Percentiles rank a stretch among this genome's conserved stretches.
phyloP scores from a whole-genome alignment of 2,329 filamentous ascomycete genomes.

The Cladosporium velox region DNA sequence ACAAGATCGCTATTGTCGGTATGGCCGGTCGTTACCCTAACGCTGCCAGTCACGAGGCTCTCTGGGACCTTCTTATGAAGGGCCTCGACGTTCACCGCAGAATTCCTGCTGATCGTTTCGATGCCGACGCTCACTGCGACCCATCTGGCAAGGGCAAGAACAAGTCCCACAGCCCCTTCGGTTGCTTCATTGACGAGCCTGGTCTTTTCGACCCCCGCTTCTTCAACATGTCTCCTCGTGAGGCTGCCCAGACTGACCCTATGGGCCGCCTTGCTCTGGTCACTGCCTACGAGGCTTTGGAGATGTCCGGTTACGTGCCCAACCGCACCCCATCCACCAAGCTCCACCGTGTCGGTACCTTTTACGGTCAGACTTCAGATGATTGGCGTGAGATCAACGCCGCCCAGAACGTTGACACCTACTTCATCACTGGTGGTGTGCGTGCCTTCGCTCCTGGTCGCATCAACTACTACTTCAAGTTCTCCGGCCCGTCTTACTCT shows the following conservation, averaged over 20 bases:
- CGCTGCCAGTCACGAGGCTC: slow-evolving; percentile 67
- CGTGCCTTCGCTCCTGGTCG: slow-evolving; percentile 63
- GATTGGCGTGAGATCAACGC: slow-evolving; percentile 77
- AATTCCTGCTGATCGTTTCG: slow-evolving; percentile 71
- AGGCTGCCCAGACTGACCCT: slow-evolving; percentile 78
- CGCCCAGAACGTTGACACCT: slow-evolving; percentile 69
- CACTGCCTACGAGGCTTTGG: slow-evolving; percentile 78
- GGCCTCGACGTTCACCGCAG: slow-evolving; percentile 72
- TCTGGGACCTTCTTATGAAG: slow-evolving; percentile 75
- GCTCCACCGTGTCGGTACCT: slow-evolving; percentile 67
- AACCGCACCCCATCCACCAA: slow-evolving; percentile 70
- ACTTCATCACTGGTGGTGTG: slow-evolving; percentile 66
- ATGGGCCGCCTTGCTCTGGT: slow-evolving; percentile 76
- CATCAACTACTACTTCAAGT: slow-evolving; percentile 77
- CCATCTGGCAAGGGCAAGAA: slow-evolving; percentile 72
- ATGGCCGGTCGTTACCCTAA: slow-evolving; percentile 78
- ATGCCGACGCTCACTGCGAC: slow-evolving; percentile 70
- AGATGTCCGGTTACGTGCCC: slow-evolving; percentile 76
- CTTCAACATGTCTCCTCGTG: slow-evolving; percentile 83
- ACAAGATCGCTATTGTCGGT: slow-evolving; percentile 82
- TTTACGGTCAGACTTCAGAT: slow-evolving; percentile 74
- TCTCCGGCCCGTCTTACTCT: slow-evolving; percentile 70
- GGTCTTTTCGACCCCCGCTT: slow-evolving; percentile 79
- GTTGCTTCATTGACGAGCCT: slow-evolving; percentile 74
- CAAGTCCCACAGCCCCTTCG: slow-evolving; percentile 74